Conservation (phyloP, 2,329 filamentous ascomycete species). For the Graphilbum fragrans region DNA sequence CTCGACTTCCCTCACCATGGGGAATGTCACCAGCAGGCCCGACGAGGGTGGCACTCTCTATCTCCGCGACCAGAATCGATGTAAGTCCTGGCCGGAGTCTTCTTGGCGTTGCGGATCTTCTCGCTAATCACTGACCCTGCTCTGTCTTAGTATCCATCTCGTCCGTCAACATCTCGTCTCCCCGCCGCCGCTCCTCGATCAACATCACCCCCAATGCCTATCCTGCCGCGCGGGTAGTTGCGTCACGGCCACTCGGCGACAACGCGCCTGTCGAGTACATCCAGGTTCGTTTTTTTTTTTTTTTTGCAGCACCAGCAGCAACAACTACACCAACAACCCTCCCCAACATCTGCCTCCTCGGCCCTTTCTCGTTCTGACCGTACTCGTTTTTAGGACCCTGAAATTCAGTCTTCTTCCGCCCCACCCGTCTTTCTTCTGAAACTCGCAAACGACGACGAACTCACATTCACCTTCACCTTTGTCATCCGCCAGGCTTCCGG, state of each 20-base stretch:
- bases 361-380: neutral
- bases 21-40: conserved; percentile 77
- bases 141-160: conserved; percentile 66
- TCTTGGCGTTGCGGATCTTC: conserved; percentile 7
- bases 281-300: conserved; percentile 48
- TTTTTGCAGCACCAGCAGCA: conserved; percentile 3
- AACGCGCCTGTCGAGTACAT: conserved; percentile 75
- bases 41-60: conserved; percentile 74
- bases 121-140: neutral
- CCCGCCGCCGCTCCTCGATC: conserved; percentile 63
- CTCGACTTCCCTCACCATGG: conserved; percentile 50
- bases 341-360: neutral
- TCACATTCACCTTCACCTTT: conserved; percentile 88
- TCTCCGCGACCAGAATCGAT: conserved; percentile 81
- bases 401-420: conserved; percentile 34
- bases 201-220: conserved; percentile 76
- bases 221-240: conserved; percentile 67
- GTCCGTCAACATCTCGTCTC: conserved; percentile 69
- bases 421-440: conserved; percentile 72
- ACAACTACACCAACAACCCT: neutral
- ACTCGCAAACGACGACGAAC: conserved; percentile 79
- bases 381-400: conserved; percentile 55
- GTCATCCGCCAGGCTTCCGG: conserved; percentile 44
- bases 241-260: conserved; percentile 62
- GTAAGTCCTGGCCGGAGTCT: conserved; percentile 38